Evolutionary conservation across 495 filamentous ascomycete species (phyloP).

Genomic region (Neurospora tetrasperma): DNA sequence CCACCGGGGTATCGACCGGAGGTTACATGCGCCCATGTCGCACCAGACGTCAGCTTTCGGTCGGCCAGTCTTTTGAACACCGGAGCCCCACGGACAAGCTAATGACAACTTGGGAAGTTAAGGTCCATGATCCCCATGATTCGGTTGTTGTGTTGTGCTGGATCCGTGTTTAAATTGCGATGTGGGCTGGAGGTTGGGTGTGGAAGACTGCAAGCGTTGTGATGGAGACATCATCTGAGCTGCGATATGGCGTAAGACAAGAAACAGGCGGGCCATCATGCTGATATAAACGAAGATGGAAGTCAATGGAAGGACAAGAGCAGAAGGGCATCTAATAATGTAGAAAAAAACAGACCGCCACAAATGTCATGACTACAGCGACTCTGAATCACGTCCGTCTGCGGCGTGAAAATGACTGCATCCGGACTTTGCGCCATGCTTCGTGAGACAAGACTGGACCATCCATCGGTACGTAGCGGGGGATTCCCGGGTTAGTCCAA

Average conservation of each 20-base stretch:
- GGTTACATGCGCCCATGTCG: background rate
- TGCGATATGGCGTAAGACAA: background rate
- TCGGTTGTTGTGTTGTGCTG: background rate
- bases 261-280: background rate
- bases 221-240: background rate
- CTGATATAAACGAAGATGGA: background rate
- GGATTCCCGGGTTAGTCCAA: background rate
- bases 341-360: background rate
- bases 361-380: background rate
- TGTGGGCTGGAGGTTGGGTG: background rate
- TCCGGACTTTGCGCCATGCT: background rate
- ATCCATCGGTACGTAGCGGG: background rate
- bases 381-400: background rate
- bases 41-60: background rate
- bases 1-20: background rate
- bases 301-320: background rate
- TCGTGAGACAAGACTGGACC: background rate
- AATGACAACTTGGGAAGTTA: background rate
- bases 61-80: background rate
- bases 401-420: background rate
- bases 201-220: background rate
- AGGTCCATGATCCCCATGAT: background rate
- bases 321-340: background rate
- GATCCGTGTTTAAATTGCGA: background rate
- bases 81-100: background rate